Evolutionary conservation across 306 rosid genomes (phyloP), one percentile per base, ranked within the genome.

Genomic region (Vicia sativa): DNA sequence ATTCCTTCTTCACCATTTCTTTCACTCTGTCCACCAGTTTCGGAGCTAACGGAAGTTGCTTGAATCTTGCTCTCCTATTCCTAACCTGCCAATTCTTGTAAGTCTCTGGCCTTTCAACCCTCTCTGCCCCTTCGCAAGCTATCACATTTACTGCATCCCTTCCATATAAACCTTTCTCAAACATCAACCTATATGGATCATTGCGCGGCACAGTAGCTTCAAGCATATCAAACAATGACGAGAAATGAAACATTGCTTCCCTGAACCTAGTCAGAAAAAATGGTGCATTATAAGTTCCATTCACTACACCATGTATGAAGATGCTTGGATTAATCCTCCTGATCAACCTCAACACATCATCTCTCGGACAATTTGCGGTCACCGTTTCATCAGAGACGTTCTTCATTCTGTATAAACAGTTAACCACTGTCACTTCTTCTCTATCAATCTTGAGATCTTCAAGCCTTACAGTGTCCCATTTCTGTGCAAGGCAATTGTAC

Each of bases 81-180:
- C 97, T 78, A 50, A 74, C 82, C 67, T 83, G 96, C 97, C 98
- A 90, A 71, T 83, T 95, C 79, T 82, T 87, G 75, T 86, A 93
- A 0, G 95, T 82, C 75, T 90, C 98, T 2, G 96, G 98, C 83
- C 91, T 83, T 59, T 93, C 96, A 45, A 87, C 79, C 63, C 95
- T 85, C 65, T 80, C 83, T 18, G 78, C 68, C 12, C 96, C 97
- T 52, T 93, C 98, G 60, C 97, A 87, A 0, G 98, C 96, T 68
- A 90, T 64, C 12, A 79, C 97, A 66, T 90, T 93, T 66, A 88
- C 77, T 9, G 74, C 78, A 57, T 88, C 90, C 79, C 84, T 83
- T 44, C 93, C 98, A 21, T 65, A 63, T 44, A 85, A 29, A 68
- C 85, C 91, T 56, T 69, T 78, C 84, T 93, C 97, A 34, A 81